Conservation (phyloP, 176 grass and related monocot genomes). For the Lolium rigidum region DNA sequence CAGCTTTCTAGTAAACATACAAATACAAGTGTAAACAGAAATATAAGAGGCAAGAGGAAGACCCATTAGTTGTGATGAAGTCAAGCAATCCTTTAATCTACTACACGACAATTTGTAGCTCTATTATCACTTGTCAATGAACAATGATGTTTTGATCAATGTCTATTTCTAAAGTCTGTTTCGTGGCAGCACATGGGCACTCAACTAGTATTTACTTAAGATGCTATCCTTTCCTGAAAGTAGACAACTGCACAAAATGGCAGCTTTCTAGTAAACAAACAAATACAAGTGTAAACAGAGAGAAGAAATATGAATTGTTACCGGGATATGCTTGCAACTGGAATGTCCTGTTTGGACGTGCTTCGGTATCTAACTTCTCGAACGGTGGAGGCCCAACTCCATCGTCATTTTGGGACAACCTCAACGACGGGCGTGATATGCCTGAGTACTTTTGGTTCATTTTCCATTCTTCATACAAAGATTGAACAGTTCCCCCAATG, state of each 20-base stretch:
- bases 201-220: not conserved
- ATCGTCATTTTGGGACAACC: conserved; percentile 69
- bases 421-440: conserved; percentile 61
- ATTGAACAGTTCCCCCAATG: conserved; percentile 75
- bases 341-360: conserved; percentile 31
- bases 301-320: conserved; percentile 38
- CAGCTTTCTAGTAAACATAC: conserved; percentile 1
- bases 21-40: conserved; percentile 25
- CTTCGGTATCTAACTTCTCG: conserved; percentile 75
- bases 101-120: no score
- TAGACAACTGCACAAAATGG: not conserved
- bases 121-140: no score
- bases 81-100: no score
- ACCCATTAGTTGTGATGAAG: no score
- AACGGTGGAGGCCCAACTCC: conserved; percentile 78
- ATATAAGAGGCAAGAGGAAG: no score
- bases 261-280: not conserved
- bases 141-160: no score
- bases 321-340: conserved; percentile 46
- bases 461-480: conserved; percentile 82
- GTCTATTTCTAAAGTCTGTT: no score
- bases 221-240: conserved; percentile 24
- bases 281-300: conserved; percentile 24
- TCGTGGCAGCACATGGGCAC: no score
- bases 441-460: conserved; percentile 88